Conservation (phyloP, 2,329 filamentous ascomycete genomes). For the Rosellinia necatrix region DNA sequence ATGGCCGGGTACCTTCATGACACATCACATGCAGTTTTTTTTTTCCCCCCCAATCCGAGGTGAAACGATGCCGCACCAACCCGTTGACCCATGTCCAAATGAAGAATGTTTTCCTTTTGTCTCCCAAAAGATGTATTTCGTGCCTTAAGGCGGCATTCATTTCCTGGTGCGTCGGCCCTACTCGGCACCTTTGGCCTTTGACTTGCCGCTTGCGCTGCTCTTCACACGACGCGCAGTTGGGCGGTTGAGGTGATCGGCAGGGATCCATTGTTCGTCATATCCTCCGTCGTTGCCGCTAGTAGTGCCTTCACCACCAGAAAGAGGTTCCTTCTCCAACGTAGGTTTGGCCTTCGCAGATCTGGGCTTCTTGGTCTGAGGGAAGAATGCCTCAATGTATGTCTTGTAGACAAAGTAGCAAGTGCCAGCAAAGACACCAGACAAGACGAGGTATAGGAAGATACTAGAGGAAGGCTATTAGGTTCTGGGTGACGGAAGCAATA, state of each 20-base stretch:
- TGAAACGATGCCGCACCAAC: constrained; percentile 1
- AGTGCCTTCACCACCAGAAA: constrained; percentile 73
- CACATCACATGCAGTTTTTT: constrained; percentile 11
- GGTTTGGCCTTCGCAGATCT: constrained; percentile 49
- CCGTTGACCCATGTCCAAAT: constrained; percentile 14
- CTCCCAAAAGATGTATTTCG: constrained; percentile 3
- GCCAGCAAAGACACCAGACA: constrained; percentile 76
- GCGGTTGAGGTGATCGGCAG: constrained; percentile 84
- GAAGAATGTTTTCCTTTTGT: constrained; percentile 9
- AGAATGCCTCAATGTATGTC: constrained; percentile 95
- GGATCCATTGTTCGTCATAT: constrained; percentile 95
- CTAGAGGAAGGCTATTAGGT: constrained; percentile 63
- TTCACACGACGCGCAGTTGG: constrained; percentile 73
- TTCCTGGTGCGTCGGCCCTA: constrained; percentile 29
- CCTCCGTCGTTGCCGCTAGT: constrained; percentile 70
- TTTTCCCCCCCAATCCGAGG: constrained; percentile 4
- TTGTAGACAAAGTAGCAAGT: constrained; percentile 96
- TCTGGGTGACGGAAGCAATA: constrained; percentile 10
- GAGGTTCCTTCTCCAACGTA: constrained; percentile 58
- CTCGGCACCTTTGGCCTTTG: constrained; percentile 43
- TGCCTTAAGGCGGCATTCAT: not conserved
- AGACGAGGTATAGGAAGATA: constrained; percentile 96
- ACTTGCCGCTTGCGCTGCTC: constrained; percentile 57
- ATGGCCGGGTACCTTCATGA: constrained; percentile 4
- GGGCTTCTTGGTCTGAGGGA: constrained; percentile 80